Base-by-base conservation (phyloP, 2,329 filamentous ascomycete genomes). In the Aureobasidium uvarum region DNA sequence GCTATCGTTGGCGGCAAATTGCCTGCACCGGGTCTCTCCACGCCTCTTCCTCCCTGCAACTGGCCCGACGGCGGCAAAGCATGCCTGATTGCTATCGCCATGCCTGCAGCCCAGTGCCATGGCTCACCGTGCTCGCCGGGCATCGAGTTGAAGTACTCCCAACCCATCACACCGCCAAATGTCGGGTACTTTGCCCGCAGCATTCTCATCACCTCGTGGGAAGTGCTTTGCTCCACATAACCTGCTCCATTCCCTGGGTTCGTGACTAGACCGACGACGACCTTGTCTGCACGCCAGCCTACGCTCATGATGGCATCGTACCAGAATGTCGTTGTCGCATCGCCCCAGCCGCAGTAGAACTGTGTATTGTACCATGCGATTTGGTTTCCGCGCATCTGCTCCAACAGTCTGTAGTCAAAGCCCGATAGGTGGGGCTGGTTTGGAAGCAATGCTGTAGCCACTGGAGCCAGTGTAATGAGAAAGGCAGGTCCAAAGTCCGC, bases 281-380 rank as follows among this genome's bases (percentile, higher is more conserved):
- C 81, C 72, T 89, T 90, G 23, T 85, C 78, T 0, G 91, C 83
- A 2, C 84, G 80, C 88, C 90, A 96, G 10, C 92, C 92, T 51
- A 83, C 80, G 16, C 80, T 78, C 36, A 86, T 75, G 62, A 86
- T 82, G 59, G 80, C 77, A 66, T 85, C 82, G 72, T 83, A 85
- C 71, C 79, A 81, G 25, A 74, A 72, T 2, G 80, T 80, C 16
- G 75, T 81, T 33, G 81, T 78, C 1, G 87, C 85, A 56, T 86
- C 86, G 10, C 91, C 91, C 88, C 91, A 97, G 1, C 92, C 92
- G 73, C 90, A 95, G 81, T 97, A 97, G 77, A 96, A 96, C 74
- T 97, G 93, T 6, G 89, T 83, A 74, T 96, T 96, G 76, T 96
- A 96, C 86, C 92, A 97, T 2, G 83, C 82, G 33, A 96, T 89